A percentile compares a stretch with the other conserved stretches of the same genome.
These are phyloP conservation scores for Sporothrix brasiliensis DNA, from an alignment of 2,329 filamentous ascomycete species.

Conservation along the genomic window DNA sequence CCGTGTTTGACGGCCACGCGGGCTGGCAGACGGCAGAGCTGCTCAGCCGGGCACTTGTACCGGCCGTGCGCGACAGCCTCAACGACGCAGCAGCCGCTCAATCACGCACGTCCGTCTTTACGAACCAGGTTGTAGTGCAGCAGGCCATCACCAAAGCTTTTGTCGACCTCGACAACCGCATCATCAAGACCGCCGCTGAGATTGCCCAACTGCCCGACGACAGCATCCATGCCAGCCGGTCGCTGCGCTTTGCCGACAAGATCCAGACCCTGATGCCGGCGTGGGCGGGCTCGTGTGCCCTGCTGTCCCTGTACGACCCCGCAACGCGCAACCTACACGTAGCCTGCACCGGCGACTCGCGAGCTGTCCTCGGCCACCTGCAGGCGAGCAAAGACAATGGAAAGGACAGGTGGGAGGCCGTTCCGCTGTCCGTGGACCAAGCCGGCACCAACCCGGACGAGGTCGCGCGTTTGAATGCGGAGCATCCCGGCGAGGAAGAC, in stretches of 20 bases:
- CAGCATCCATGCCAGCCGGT: not conserved
- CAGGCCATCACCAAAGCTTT: constrained; percentile 91
- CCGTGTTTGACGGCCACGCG: constrained; percentile 96
- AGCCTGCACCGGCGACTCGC: constrained; percentile 94
- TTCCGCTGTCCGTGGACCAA: constrained; percentile 86
- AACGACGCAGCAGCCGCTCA: constrained; percentile 72
- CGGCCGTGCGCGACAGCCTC: constrained; percentile 86
- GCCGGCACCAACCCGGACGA: constrained; percentile 88
- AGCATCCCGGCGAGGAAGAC: constrained; percentile 86
- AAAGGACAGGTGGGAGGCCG: constrained; percentile 77
- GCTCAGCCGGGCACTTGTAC: constrained; percentile 87
- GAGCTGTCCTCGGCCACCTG: constrained; percentile 82
- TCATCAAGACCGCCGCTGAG: constrained; percentile 87
- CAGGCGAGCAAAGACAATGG: not conserved
- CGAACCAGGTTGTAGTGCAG: constrained; percentile 62
- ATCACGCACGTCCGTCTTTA: constrained; percentile 41
- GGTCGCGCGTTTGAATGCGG: constrained; percentile 75
- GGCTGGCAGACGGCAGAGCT: constrained; percentile 99
- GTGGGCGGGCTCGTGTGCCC: constrained; percentile 90
- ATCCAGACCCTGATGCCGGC: constrained; percentile 88
- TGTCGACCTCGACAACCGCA: constrained; percentile 84
- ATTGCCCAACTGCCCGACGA: constrained; percentile 60
- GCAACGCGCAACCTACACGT: constrained; percentile 84
- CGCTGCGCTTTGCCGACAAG: constrained; percentile 66
- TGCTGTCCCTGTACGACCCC: constrained; percentile 94